Conservation (phyloP, 441 rosid genomes). For the Biscutella auriculata region DNA sequence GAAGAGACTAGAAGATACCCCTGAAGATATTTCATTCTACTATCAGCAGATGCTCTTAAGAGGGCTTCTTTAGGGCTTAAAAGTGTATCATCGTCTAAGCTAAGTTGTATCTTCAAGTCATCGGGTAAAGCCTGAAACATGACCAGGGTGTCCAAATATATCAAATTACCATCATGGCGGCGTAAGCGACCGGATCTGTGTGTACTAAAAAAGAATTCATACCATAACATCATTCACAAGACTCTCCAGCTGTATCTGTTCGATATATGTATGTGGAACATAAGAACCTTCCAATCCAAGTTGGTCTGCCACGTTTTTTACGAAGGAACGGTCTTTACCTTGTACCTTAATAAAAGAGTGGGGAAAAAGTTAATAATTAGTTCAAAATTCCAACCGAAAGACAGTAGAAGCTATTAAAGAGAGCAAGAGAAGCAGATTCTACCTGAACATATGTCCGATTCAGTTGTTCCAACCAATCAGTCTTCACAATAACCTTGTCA, state of each 20-base stretch:
- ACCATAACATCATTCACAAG: slow-evolving; percentile 97
- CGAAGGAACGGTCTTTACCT: slow-evolving; percentile 75
- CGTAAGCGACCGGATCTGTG: slow-evolving; percentile 1
- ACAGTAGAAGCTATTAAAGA: background rate
- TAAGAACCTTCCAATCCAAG: slow-evolving; percentile 86
- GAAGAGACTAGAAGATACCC: slow-evolving; percentile 37
- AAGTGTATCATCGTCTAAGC: slow-evolving; percentile 77
- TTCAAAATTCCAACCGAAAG: background rate
- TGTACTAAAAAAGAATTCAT: slow-evolving; percentile 15
- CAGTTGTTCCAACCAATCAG: slow-evolving; percentile 94
- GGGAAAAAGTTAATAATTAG: background rate
- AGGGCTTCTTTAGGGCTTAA: slow-evolving; percentile 96
- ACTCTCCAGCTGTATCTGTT: slow-evolving; percentile 94
- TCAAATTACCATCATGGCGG: slow-evolving; percentile 17
- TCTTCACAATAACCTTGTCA: slow-evolving; percentile 75
- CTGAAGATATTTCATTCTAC: slow-evolving; percentile 79
- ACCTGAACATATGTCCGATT: slow-evolving; percentile 92
- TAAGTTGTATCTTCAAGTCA: slow-evolving; percentile 81
- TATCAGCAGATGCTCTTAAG: slow-evolving; percentile 91
- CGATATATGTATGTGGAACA: slow-evolving; percentile 90
- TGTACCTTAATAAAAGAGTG: slow-evolving; percentile 54
- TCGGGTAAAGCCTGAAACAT: slow-evolving; percentile 82
- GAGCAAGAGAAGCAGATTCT: slow-evolving; percentile 11
- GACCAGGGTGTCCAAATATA: slow-evolving; percentile 21
- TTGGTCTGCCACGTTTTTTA: slow-evolving; percentile 59